Percentiles rank a stretch among this genome's conserved stretches.
phyloP scores from a whole-genome alignment of 345 rosid genomes.

The Sisymbrium altissimum region DNA sequence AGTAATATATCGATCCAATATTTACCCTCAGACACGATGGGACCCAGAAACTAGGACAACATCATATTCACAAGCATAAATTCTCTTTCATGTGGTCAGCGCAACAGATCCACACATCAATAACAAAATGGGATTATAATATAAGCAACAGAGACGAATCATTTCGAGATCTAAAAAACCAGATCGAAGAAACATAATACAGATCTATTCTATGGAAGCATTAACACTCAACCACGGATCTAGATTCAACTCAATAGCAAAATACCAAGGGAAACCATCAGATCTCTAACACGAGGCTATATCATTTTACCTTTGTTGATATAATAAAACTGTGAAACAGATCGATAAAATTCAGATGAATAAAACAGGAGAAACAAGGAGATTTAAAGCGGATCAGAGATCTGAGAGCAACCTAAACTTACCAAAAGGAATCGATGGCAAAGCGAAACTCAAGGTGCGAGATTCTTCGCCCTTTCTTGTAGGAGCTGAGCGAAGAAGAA shows the following conservation, averaged over 20 bases:
- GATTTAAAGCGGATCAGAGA: conserved; percentile 19
- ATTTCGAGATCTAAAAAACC: neutral
- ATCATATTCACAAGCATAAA: neutral
- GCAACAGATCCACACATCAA: conserved; percentile 5
- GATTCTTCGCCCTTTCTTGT: conserved; percentile 39
- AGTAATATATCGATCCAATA: neutral
- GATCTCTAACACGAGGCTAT: neutral
- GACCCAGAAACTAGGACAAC: neutral
- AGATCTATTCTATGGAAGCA: conserved; percentile 6
- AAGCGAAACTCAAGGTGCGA: conserved; percentile 20
- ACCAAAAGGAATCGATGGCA: conserved; percentile 27
- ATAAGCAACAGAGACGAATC: neutral
- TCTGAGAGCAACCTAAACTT: conserved; percentile 17
- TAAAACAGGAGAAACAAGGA: neutral
- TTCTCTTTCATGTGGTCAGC: neutral
- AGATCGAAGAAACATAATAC: neutral
- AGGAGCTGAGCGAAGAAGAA: conserved; percentile 28
- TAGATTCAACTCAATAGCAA: neutral
- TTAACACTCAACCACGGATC: neutral
- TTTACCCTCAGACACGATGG: neutral
- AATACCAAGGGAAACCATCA: neutral
- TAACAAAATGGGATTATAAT: neutral
- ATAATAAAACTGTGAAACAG: neutral
- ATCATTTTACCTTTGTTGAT: conserved; percentile 18
- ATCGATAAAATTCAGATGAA: neutral